Evolutionary conservation across 1,284 basidiomycete species (phyloP), one percentile per base, ranked within the genome.

Genomic region (Pseudozyma sp.): DNA sequence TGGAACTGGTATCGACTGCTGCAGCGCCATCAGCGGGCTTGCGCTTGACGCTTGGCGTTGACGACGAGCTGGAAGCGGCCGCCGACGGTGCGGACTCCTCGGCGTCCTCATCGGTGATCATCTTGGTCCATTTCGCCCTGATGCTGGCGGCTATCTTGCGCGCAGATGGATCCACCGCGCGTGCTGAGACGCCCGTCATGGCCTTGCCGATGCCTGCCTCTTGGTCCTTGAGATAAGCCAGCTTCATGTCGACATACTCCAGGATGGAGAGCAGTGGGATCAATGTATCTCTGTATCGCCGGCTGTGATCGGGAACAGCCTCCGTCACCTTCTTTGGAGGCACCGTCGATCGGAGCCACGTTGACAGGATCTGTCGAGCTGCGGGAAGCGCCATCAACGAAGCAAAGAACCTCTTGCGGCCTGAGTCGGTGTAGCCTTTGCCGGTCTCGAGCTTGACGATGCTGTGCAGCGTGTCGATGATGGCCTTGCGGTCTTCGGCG

Each of bases 201-300:
- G 73, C 57, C 37, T 77, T 77, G 6, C 74, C 78, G 3, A 78
- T 60, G 0, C 64, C 68, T 30, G 75, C 71, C 37, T 78, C 76
- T 8, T 24, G 19, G 44, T 80, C 78, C 33, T 56, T 68, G 33
- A 80, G 72, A 39, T 80, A 75, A 0, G 62, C 73, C 7, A 51
- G 53, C 47, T 57, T 52, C 49, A 80, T 75, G 1, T 71, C 66
- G 8, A 72, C 64, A 9, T 44, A 54, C 3, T 61, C 61, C 8
- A 80, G 59, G 4, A 80, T 54, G 31, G 44, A 54, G 14, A 80
- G 62, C 17, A 80, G 61, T 6, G 76, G 78, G 13, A 59, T 33
- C 24, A 78, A 42, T 14, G 68, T 69, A 3, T 62, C 56, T 34
- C 63, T 67, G 63, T 74, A 80, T 29, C 62, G 45, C 37, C 63